Conservation (phyloP, 345 rosid genomes). For the Geranium rotundifolium region DNA sequence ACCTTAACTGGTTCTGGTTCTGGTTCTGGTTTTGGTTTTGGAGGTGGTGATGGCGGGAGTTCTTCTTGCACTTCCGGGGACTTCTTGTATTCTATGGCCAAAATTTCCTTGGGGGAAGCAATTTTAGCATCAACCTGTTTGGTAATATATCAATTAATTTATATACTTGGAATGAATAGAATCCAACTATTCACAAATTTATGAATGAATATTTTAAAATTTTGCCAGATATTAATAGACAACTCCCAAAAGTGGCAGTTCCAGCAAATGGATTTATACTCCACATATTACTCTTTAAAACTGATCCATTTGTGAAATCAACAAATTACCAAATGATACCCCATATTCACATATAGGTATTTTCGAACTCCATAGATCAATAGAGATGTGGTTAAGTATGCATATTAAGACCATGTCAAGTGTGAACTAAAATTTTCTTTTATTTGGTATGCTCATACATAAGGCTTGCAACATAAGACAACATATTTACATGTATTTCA, state of each 20-base stretch:
- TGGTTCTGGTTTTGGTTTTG: slow-evolving; percentile 9
- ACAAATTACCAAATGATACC: no score
- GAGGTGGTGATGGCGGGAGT: slow-evolving; percentile 39
- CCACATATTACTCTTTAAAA: no score
- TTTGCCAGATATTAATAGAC: no score
- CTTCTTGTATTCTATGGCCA: slow-evolving; percentile 70
- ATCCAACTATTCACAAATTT: no score
- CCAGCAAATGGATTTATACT: no score
- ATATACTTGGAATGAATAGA: background rate
- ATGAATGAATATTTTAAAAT: no score
- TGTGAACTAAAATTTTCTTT: background rate
- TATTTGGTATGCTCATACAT: background rate
- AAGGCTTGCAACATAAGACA: background rate
- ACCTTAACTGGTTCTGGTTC: slow-evolving; percentile 64
- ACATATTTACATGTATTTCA: background rate
- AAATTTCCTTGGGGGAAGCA: slow-evolving; percentile 57
- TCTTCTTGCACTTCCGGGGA: slow-evolving; percentile 39
- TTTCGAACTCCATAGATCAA: no score
- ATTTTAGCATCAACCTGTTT: slow-evolving; percentile 35
- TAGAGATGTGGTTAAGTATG: no score
- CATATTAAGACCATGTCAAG: background rate
- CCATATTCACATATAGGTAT: no score
- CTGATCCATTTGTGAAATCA: no score
- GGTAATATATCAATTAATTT: slow-evolving; percentile 1
- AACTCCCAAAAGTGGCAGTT: no score